A percentile compares a stretch with the other conserved stretches of the same genome.
Evolutionary conservation across 345 rosid genomes (phyloP).

Genomic region (Rhodamnia rubescens): DNA sequence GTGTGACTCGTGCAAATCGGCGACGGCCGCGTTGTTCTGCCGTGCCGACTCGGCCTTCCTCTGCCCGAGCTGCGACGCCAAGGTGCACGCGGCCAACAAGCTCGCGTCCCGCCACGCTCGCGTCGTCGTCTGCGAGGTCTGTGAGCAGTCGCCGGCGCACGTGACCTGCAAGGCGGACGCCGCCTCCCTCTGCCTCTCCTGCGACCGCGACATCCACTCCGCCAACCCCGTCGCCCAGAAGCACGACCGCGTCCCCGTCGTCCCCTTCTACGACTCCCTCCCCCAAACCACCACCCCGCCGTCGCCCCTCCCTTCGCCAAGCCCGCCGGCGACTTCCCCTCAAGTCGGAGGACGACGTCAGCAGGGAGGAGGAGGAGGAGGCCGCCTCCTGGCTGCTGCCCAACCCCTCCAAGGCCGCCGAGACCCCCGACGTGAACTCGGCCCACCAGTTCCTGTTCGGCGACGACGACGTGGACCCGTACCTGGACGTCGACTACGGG

Average conservation of each 20-base stretch:
- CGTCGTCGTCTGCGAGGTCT: constrained; percentile 86
- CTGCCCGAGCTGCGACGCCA: constrained; percentile 71
- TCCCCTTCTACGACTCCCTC: constrained; percentile 55
- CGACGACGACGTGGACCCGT: constrained; percentile 51
- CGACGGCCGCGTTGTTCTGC: constrained; percentile 76
- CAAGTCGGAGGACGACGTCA: constrained; percentile 33
- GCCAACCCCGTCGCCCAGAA: constrained; percentile 90
- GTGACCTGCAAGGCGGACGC: constrained; percentile 99
- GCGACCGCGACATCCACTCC: constrained; percentile 96
- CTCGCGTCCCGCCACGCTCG: constrained; percentile 95
- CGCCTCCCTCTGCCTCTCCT: constrained; percentile 89
- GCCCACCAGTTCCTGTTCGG: constrained; percentile 51
- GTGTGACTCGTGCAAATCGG: constrained; percentile 55
- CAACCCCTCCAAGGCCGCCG: constrained; percentile 45
- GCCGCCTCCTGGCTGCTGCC: constrained; percentile 77
- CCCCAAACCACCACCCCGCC: neutral
- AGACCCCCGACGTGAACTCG: constrained; percentile 46
- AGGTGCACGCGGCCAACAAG: constrained; percentile 87
- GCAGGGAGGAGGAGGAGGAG: constrained; percentile 87
- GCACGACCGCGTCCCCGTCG: constrained; percentile 80
- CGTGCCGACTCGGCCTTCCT: constrained; percentile 90
- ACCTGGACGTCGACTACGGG: constrained; percentile 58
- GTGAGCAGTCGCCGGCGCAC: constrained; percentile 97
- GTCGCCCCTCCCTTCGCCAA: constrained; percentile 2
- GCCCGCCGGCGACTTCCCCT: constrained; percentile 33